phyloP scores from a whole-genome alignment of 352 stramenopile species.

The Pythium dissotocum region DNA sequence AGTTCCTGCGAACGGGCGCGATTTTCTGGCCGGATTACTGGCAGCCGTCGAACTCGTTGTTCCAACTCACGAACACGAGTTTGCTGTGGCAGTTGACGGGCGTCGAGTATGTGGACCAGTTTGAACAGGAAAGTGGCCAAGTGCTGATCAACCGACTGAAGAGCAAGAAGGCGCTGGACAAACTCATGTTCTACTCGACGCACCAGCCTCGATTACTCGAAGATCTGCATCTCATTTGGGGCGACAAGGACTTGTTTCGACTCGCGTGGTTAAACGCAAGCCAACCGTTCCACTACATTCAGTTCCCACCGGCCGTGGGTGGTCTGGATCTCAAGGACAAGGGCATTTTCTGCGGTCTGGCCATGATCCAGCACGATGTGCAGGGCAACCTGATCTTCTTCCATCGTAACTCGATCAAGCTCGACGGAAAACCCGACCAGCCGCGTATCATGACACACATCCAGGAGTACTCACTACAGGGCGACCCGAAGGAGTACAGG shows the following conservation, averaged over 20 bases:
- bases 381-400: constrained; percentile 85
- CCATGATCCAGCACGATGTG: constrained; percentile 88
- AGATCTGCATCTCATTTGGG: constrained; percentile 79
- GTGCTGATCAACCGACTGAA: constrained; percentile 82
- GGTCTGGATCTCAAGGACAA: constrained; percentile 73
- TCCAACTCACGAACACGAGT: constrained; percentile 73
- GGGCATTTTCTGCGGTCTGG: constrained; percentile 77
- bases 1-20: constrained; percentile 72
- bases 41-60: constrained; percentile 80
- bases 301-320: constrained; percentile 68
- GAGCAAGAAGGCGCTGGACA: constrained; percentile 74
- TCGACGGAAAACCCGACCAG: constrained; percentile 68
- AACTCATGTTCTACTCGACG: constrained; percentile 87
- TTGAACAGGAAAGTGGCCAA: constrained; percentile 87
- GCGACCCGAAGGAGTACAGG: constrained; percentile 70
- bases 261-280: constrained; percentile 79
- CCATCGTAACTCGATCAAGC: constrained; percentile 86
- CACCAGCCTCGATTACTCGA: constrained; percentile 69
- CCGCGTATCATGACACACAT: constrained; percentile 81
- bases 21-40: constrained; percentile 89
- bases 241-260: constrained; percentile 87
- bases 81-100: constrained; percentile 79
- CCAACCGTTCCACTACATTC: constrained; percentile 79
- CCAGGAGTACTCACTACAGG: constrained; percentile 74
- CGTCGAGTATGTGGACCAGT: constrained; percentile 75